Conservation (phyloP, 2,329 filamentous ascomycete genomes). For the Fusarium domesticum region DNA sequence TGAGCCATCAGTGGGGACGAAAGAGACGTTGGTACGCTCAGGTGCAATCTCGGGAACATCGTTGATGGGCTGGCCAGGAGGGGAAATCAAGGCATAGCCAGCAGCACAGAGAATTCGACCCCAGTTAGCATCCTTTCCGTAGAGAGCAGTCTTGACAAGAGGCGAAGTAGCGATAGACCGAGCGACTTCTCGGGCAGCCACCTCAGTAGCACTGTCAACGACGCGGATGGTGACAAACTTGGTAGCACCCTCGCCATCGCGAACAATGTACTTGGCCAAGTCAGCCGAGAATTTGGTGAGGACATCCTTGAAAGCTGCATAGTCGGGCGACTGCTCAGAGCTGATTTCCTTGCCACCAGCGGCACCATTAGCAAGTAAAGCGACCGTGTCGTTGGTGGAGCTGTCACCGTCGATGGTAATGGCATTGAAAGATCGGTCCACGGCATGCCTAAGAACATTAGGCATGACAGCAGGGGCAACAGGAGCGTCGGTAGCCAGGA, state of each 20-base stretch:
- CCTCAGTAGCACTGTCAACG: conserved; percentile 65
- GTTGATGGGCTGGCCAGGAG: conserved; percentile 53
- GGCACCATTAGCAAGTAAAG: conserved; percentile 91
- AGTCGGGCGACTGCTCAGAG: conserved; percentile 57
- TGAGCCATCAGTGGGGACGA: conserved; percentile 74
- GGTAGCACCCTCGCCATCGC: conserved; percentile 94
- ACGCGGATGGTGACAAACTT: conserved; percentile 96
- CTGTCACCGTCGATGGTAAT: conserved; percentile 98
- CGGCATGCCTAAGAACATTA: conserved; percentile 67
- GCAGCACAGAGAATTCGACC: conserved; percentile 93
- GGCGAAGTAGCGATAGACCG: conserved; percentile 87
- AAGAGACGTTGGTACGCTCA: conserved; percentile 72
- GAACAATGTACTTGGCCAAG: conserved; percentile 87
- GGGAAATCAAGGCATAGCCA: conserved; percentile 69
- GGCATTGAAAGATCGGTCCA: conserved; percentile 87
- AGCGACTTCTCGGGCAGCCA: conserved; percentile 74
- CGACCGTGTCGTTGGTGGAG: conserved; percentile 94
- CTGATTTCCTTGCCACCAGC: conserved; percentile 68
- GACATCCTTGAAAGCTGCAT: conserved; percentile 64
- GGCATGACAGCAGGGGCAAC: conserved; percentile 67
- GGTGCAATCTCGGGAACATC: conserved; percentile 64
- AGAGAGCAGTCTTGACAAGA: conserved; percentile 94
- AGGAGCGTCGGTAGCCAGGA: conserved; percentile 88
- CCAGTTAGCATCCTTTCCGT: conserved; percentile 98
- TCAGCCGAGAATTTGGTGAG: conserved; percentile 77